Percentiles rank a stretch among this genome's conserved stretches.
Evolutionary conservation across 768 basidiomycete species (phyloP).

Genomic region (Suillus discolor): DNA sequence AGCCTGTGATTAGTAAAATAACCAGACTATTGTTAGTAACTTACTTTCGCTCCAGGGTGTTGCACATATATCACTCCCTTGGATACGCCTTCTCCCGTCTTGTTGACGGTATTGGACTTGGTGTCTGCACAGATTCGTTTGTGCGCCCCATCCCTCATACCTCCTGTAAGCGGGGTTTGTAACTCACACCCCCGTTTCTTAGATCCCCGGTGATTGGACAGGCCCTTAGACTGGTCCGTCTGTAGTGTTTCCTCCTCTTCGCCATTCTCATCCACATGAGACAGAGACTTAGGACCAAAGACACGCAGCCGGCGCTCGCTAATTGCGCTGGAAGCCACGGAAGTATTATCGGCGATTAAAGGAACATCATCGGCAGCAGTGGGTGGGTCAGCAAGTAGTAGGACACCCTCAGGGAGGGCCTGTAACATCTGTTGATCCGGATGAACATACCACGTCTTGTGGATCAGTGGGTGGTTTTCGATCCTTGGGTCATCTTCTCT

Average conservation of each 20-base stretch:
- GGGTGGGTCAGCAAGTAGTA: background rate
- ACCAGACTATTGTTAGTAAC: background rate
- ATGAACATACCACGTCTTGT: background rate
- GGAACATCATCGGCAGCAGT: background rate
- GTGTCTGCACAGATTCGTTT: background rate
- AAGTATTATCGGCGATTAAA: background rate
- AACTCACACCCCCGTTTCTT: background rate
- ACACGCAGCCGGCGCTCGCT: background rate
- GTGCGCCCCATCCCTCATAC: background rate
- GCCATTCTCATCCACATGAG: background rate
- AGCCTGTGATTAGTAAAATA: background rate
- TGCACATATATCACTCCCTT: background rate
- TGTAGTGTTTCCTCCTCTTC: background rate
- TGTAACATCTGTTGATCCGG: background rate
- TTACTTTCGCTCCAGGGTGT: background rate
- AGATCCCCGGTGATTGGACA: background rate
- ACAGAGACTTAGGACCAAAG: background rate
- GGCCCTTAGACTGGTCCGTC: background rate
- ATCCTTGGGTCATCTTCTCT: slow-evolving; percentile 2
- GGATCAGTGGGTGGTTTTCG: background rate
- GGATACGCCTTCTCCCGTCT: background rate
- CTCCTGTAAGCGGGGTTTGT: background rate
- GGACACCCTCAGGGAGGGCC: background rate
- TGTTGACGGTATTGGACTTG: background rate
- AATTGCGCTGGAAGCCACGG: background rate